Conservation (phyloP, 2,329 filamentous ascomycete genomes). For the Talaromyces sp. region DNA sequence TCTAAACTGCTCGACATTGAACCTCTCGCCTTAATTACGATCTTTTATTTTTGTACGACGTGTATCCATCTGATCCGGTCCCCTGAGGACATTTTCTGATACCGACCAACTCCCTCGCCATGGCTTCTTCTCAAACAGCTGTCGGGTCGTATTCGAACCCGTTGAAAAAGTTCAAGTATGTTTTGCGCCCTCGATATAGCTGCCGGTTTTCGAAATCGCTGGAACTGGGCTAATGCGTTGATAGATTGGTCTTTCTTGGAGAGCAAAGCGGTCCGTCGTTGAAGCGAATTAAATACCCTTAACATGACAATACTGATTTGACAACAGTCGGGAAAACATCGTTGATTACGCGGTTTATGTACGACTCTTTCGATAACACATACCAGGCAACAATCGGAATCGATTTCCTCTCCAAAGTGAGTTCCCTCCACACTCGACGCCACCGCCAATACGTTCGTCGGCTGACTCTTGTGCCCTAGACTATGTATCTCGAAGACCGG, state of each 20-base stretch:
- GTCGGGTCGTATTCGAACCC: conserved; percentile 95
- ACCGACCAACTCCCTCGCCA: conserved; percentile 41
- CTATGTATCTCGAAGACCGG: conserved; percentile 98
- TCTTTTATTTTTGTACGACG: neutral
- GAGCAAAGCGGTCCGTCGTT: conserved; percentile 83
- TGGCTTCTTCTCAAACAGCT: conserved; percentile 64
- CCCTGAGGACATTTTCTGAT: conserved; percentile 23
- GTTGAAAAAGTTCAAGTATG: conserved; percentile 99
- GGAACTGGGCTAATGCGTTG: conserved; percentile 20
- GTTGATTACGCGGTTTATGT: conserved; percentile 98
- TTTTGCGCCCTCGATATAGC: neutral
- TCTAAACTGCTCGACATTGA: neutral
- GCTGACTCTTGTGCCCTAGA: conserved; percentile 46
- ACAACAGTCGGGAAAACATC: conserved; percentile 90
- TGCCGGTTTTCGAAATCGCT: neutral
- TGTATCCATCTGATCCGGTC: conserved; percentile 11
- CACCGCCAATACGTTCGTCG: neutral
- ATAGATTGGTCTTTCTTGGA: conserved; percentile 89
- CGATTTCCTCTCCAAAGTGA: conserved; percentile 96
- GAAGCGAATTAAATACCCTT: conserved; percentile 6
- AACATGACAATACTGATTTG: conserved; percentile 14
- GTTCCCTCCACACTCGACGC: conserved; percentile 11
- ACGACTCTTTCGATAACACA: conserved; percentile 99
- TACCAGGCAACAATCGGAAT: conserved; percentile 99
- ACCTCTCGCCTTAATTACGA: neutral